Evolutionary conservation across 2,329 filamentous ascomycete species (phyloP).

Genomic region (Periconia digitata): DNA sequence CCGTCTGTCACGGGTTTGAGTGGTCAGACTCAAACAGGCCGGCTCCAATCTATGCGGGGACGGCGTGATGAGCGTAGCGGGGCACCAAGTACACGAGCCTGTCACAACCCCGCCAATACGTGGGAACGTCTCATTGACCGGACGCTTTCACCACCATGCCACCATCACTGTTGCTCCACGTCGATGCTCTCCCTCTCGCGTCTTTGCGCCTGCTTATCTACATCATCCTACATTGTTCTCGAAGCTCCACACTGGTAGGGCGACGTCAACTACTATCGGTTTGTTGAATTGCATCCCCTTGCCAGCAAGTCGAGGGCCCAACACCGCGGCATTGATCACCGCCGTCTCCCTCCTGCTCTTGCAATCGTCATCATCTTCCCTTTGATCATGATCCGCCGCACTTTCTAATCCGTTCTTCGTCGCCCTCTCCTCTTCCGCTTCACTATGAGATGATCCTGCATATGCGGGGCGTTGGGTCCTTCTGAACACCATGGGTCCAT

Average conservation of each 20-base stretch:
- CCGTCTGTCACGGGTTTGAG: constrained; percentile 13
- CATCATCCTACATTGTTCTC: constrained; percentile 15
- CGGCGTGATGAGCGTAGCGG: constrained; percentile 21
- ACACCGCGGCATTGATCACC: constrained; percentile 77
- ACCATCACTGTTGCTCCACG: too few species aligned
- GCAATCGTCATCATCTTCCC: constrained; percentile 22
- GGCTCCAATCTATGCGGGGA: too few species aligned
- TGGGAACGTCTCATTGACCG: constrained; percentile 19
- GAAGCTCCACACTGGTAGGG: constrained; percentile 62
- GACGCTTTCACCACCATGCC: too few species aligned
- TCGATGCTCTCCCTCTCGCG: too few species aligned
- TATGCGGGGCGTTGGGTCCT: constrained; percentile 21
- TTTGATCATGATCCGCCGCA: constrained; percentile 10
- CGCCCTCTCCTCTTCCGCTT: constrained; percentile 14
- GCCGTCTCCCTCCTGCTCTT: constrained; percentile 66
- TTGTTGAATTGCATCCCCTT: constrained; percentile 69
- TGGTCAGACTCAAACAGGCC: constrained; percentile 28
- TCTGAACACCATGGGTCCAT: constrained; percentile 26
- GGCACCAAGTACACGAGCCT: constrained; percentile 18
- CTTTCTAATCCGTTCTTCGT: too few species aligned
- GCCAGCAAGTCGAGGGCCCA: constrained; percentile 61
- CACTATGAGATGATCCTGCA: constrained; percentile 17
- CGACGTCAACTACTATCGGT: constrained; percentile 80
- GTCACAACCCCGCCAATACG: constrained; percentile 13
- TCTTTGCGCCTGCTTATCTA: constrained; percentile 17